phyloP scores from a whole-genome alignment of 495 filamentous ascomycete genomes.

The Aspergillus sclerotioniger region DNA sequence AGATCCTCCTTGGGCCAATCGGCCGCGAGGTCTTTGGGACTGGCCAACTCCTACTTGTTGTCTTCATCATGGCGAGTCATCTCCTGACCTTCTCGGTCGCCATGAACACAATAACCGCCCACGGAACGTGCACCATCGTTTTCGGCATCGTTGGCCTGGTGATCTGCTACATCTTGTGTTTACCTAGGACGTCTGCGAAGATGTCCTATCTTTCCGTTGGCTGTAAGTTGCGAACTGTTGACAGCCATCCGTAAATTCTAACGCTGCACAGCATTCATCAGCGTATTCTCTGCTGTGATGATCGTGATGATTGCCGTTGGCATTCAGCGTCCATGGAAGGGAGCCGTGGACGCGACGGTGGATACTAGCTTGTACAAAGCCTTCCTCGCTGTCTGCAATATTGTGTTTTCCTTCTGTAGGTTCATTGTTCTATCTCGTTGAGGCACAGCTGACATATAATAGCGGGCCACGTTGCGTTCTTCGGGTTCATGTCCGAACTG shows the following conservation, averaged over 20 bases:
- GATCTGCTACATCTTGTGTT: slow-evolving; percentile 58
- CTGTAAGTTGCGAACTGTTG: slow-evolving; percentile 29
- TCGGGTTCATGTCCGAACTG: slow-evolving; percentile 75
- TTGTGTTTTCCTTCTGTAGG: slow-evolving; percentile 64
- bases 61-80: slow-evolving; percentile 73
- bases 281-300: slow-evolving; percentile 48
- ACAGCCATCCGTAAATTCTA: slow-evolving; percentile 1
- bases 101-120: slow-evolving; percentile 62
- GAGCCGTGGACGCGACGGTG: slow-evolving; percentile 29
- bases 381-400: slow-evolving; percentile 67
- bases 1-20: slow-evolving; percentile 59
- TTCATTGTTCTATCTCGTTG: not conserved
- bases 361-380: slow-evolving; percentile 35
- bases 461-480: slow-evolving; percentile 66
- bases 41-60: slow-evolving; percentile 60
- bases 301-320: slow-evolving; percentile 71
- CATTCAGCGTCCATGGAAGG: slow-evolving; percentile 39
- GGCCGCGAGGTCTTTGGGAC: slow-evolving; percentile 62
- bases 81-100: slow-evolving; percentile 71
- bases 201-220: slow-evolving; percentile 61
- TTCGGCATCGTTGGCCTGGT: slow-evolving; percentile 64
- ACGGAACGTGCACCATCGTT: slow-evolving; percentile 65
- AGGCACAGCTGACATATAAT: not conserved
- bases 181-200: slow-evolving; percentile 62
- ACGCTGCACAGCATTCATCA: slow-evolving; percentile 25